phyloP scores from a whole-genome alignment of 2,329 filamentous ascomycete species.

The Orbilia oligospora region DNA sequence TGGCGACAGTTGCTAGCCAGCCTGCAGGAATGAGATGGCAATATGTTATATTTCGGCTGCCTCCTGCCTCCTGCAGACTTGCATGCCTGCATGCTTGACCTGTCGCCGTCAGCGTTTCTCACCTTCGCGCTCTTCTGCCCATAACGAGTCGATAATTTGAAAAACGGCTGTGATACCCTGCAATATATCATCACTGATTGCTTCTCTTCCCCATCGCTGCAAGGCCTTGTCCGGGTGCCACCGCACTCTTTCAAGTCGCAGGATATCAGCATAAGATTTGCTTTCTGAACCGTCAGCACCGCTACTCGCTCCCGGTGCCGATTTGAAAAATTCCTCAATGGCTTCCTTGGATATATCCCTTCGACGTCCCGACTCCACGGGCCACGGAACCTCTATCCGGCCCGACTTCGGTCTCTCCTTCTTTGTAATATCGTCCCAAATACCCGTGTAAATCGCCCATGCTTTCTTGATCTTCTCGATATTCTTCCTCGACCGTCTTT shows the following conservation, averaged over 20 bases:
- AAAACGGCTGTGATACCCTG: slow-evolving; percentile 89
- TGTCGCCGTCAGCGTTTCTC: slow-evolving; percentile 38
- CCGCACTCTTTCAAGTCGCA: slow-evolving; percentile 88
- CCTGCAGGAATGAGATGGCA: neutral
- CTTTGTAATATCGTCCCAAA: slow-evolving; percentile 73
- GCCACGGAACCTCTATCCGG: slow-evolving; percentile 77
- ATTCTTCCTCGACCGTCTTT: slow-evolving; percentile 72
- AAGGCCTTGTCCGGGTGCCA: slow-evolving; percentile 99
- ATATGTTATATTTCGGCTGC: slow-evolving; percentile 8
- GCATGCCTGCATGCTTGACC: neutral
- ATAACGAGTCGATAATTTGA: slow-evolving; percentile 87
- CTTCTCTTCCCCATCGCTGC: slow-evolving; percentile 81
- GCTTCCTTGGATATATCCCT: slow-evolving; percentile 73
- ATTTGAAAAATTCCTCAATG: slow-evolving; percentile 79
- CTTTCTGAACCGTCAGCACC: slow-evolving; percentile 60
- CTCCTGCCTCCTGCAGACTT: neutral
- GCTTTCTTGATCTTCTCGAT: slow-evolving; percentile 70
- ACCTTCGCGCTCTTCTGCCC: slow-evolving; percentile 69
- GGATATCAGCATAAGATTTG: slow-evolving; percentile 68
- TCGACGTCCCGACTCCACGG: slow-evolving; percentile 75
- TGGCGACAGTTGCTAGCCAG: neutral
- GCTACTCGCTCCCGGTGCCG: slow-evolving; percentile 68
- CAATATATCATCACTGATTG: slow-evolving; percentile 80
- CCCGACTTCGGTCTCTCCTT: slow-evolving; percentile 66
- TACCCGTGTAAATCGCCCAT: slow-evolving; percentile 76